A percentile compares a stretch with the other conserved stretches of the same genome.
Evolutionary conservation across 73 alveolate genomes (phyloP).

Genomic region (Breviolum minutum): DNA sequence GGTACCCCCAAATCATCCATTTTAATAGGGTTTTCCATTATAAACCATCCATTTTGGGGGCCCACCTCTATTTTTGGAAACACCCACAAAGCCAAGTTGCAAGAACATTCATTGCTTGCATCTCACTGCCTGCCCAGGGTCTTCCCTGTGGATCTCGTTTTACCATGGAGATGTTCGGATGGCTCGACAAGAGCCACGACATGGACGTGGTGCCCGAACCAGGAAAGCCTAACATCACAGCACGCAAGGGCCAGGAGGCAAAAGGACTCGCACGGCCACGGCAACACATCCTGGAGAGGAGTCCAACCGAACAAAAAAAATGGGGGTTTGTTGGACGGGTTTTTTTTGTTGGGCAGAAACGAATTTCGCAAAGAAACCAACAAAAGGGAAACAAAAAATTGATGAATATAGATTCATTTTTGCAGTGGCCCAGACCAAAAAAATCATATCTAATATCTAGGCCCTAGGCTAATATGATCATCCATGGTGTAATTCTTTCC

Average conservation of each 20-base stretch:
- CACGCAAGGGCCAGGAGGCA: conserved; percentile 33
- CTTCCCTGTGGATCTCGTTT: not conserved
- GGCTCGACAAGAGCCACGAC: not conserved
- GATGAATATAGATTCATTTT: not conserved
- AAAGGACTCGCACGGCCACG: not conserved
- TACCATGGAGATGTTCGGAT: conserved; percentile 25
- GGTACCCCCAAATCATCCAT: no score
- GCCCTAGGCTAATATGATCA: no score
- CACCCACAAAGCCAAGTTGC: no score
- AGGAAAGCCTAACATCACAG: conserved; percentile 33
- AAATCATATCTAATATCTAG: not conserved
- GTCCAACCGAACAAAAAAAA: not conserved
- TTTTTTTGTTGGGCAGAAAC: not conserved
- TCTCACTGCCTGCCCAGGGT: not conserved
- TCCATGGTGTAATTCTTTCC: no score
- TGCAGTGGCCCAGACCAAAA: not conserved
- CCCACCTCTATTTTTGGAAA: no score
- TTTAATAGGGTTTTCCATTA: no score
- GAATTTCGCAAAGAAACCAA: not conserved
- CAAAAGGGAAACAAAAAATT: not conserved
- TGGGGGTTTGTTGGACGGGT: not conserved
- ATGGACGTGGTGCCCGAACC: conserved; percentile 32
- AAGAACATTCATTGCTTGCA: not conserved
- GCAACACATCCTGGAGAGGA: conserved; percentile 3
- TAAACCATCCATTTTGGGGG: no score